These are phyloP conservation scores for Chionographis japonica DNA, from an alignment of 106 monocot genomes.

Conservation along the genomic window DNA sequence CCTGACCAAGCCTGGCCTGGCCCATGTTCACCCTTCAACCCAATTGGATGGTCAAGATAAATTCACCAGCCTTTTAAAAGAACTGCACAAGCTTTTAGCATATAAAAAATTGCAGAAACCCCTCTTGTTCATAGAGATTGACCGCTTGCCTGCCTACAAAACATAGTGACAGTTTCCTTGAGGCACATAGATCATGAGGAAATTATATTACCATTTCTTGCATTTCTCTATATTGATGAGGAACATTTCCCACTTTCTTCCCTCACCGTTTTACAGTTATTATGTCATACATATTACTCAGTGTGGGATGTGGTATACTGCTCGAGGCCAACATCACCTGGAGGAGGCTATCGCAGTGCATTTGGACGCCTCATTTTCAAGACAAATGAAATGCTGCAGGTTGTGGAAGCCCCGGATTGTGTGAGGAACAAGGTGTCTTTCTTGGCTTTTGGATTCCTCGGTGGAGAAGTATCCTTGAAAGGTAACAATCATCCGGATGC, in stretches of 20 bases:
- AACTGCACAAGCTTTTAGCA: too few relatives aligned
- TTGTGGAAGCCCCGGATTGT: slow-evolving; percentile 70
- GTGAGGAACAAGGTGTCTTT: slow-evolving; percentile 76
- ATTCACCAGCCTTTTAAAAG: too few relatives aligned
- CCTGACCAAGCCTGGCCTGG: too few relatives aligned
- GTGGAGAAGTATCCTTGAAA: slow-evolving; percentile 81
- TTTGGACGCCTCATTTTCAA: slow-evolving; percentile 85
- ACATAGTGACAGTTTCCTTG: too few relatives aligned
- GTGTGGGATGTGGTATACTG: slow-evolving; percentile 95
- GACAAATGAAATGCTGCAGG: slow-evolving; percentile 92
- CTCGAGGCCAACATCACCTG: slow-evolving; percentile 93
- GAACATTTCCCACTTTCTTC: not conserved
- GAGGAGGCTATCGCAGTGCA: slow-evolving; percentile 80
- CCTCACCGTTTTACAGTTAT: not conserved
- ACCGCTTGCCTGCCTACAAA: too few relatives aligned
- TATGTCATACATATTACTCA: slow-evolving; percentile 11
- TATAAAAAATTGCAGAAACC: too few relatives aligned
- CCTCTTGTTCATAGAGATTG: too few relatives aligned
- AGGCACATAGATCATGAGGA: too few relatives aligned
- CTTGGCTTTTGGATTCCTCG: slow-evolving; percentile 69
- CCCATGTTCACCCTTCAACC: too few relatives aligned
- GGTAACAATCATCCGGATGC: slow-evolving; percentile 28
- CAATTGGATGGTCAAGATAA: too few relatives aligned
- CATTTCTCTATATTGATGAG: too few relatives aligned
- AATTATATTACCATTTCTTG: too few relatives aligned